Conservation (phyloP, 306 rosid species). For the Clitoria ternatea region DNA sequence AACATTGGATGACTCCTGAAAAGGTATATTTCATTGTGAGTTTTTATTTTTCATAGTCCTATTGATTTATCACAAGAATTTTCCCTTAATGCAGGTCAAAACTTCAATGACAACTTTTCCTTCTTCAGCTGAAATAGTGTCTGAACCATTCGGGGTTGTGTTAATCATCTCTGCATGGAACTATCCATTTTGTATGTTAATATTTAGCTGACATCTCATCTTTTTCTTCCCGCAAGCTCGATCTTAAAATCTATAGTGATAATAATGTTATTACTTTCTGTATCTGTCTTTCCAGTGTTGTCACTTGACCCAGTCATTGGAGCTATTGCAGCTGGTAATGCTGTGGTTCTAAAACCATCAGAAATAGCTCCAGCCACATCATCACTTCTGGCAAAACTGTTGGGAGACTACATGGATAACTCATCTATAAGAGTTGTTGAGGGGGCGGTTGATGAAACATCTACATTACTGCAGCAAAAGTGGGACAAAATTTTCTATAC, state of each 20-base stretch:
- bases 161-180: constrained; percentile 92
- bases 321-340: constrained; percentile 96
- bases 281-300: constrained; percentile 53
- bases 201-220: neutral
- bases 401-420: constrained; percentile 69
- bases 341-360: constrained; percentile 95
- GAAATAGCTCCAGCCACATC: constrained; percentile 90
- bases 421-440: constrained; percentile 76
- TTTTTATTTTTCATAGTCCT: constrained; percentile 9
- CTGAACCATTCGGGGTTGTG: constrained; percentile 91
- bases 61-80: constrained; percentile 9
- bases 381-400: constrained; percentile 67
- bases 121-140: constrained; percentile 89
- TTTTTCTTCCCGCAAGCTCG: constrained; percentile 2
- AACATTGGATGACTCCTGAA: constrained; percentile 76
- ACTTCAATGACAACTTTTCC: constrained; percentile 75
- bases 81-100: constrained; percentile 54
- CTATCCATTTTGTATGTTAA: constrained; percentile 91
- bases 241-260: neutral
- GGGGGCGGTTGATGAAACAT: constrained; percentile 82
- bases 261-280: constrained; percentile 1
- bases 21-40: constrained; percentile 49
- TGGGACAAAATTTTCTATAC: constrained; percentile 99
- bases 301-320: constrained; percentile 95
- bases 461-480: constrained; percentile 85